phyloP scores from a whole-genome alignment of 352 stramenopile genomes.

The Lagenidium giganteum region DNA sequence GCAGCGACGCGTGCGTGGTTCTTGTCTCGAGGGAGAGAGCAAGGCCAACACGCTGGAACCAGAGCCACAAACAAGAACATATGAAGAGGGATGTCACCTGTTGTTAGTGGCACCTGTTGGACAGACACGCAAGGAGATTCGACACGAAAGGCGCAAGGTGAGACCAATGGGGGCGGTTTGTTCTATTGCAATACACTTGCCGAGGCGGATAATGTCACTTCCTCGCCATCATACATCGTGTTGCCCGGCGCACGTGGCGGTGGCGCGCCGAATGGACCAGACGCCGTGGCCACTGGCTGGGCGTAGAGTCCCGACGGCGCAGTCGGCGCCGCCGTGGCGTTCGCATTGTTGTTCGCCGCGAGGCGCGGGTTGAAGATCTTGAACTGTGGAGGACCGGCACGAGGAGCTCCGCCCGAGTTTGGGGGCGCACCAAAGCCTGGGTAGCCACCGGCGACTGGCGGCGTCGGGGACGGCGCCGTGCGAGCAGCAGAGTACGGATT shows the following conservation, averaged over 20 bases:
- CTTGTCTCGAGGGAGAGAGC: too few species aligned
- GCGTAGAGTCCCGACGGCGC: constrained; percentile 3
- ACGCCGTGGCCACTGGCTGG: constrained; percentile 2
- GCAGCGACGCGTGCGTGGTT: neutral
- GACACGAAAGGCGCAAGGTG: neutral
- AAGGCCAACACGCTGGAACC: too few species aligned
- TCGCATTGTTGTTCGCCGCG: constrained; percentile 24
- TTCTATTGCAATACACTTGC: constrained; percentile 69
- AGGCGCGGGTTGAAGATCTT: constrained; percentile 87
- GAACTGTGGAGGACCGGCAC: constrained; percentile 54
- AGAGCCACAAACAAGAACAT: too few species aligned
- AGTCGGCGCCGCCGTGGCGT: constrained; percentile 9
- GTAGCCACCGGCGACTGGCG: constrained; percentile 24
- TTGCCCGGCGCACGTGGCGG: constrained; percentile 3
- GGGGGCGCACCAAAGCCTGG: constrained; percentile 25
- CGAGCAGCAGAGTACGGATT: constrained; percentile 60
- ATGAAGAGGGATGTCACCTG: too few species aligned
- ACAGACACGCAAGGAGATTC: neutral
- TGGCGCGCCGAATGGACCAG: constrained; percentile 23
- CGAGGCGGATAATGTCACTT: constrained; percentile 71
- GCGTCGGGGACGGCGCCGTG: constrained; percentile 12
- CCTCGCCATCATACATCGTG: constrained; percentile 28
- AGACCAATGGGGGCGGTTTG: neutral
- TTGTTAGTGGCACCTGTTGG: too few species aligned
- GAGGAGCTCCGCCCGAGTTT: constrained; percentile 4